These are phyloP conservation scores for Candida orba DNA, from an alignment of 805 yeast species.

Conservation along the genomic window DNA sequence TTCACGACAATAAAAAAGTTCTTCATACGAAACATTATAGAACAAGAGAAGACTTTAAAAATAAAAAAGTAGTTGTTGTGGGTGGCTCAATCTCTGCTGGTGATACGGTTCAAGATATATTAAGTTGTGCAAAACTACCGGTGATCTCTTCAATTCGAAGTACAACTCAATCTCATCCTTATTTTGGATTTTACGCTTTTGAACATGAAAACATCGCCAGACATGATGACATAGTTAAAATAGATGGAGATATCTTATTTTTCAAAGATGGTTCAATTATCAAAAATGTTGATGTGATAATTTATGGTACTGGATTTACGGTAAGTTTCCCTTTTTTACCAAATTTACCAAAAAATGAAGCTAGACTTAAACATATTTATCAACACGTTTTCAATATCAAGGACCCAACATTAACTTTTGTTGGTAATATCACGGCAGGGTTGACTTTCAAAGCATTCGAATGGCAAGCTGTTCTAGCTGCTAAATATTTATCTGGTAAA, in stretches of 20 bases:
- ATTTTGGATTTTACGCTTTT: slow-evolving; percentile 2
- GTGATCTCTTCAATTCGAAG: slow-evolving; percentile 38
- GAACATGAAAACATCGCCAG: slow-evolving; percentile 3
- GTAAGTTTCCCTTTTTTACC: slow-evolving; percentile 29
- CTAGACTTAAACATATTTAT: slow-evolving; percentile 28
- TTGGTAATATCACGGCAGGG: slow-evolving; percentile 33
- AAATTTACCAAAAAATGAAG: slow-evolving; percentile 19
- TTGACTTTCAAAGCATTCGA: slow-evolving; percentile 44
- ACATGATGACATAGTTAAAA: background rate
- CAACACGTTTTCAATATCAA: slow-evolving; percentile 36
- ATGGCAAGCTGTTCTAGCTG: slow-evolving; percentile 40
- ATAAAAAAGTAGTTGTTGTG: slow-evolving; percentile 34
- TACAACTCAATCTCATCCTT: slow-evolving; percentile 3
- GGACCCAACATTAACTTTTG: slow-evolving; percentile 39
- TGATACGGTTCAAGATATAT: slow-evolving; percentile 36
- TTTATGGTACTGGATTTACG: slow-evolving; percentile 65
- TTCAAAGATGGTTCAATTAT: slow-evolving; percentile 39
- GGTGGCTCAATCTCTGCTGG: slow-evolving; percentile 38
- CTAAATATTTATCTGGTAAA: slow-evolving; percentile 44
- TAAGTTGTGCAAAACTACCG: slow-evolving; percentile 29
- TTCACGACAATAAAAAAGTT: slow-evolving; percentile 32
- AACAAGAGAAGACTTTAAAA: slow-evolving; percentile 30
- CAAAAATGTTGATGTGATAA: slow-evolving; percentile 40
- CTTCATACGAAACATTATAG: slow-evolving; percentile 29
- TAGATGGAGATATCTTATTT: slow-evolving; percentile 22